Base-by-base conservation (phyloP, 176 grass and related monocot genomes). In the Avena eriantha region DNA sequence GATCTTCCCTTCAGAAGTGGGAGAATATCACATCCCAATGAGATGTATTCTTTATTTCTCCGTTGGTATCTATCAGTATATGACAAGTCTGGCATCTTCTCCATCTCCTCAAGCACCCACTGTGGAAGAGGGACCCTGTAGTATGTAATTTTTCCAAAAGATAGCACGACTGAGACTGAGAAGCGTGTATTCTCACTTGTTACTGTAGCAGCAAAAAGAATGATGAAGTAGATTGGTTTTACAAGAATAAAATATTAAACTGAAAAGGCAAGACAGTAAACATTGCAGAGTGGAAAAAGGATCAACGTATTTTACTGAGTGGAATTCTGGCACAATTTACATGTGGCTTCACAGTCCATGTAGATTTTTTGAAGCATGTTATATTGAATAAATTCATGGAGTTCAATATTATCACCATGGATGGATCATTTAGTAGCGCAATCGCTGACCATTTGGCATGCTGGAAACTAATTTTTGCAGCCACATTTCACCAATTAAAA, bases 21-120 rank as follows among this genome's bases (percentile, higher is more conserved):
- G 82, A 95, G 64, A 69, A 80, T 54, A 69, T 95, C 93, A 69
- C 93, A 95, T 31, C 93, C 93, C 58, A 95, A 69, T 84, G 93
- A 95, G 77, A 95, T 92, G 71, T 90, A 95, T 81, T 95, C 93
- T 88, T 95, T 92, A 74, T 90, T 95, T 86, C 90, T 88, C 76
- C 82, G 79, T 51, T 83, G 77, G 75, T 87, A 87, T 72, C 80
- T 92, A 85, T 95, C 89, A 29, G 88, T 90, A 88, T 89, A 95
- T 84, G 88, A 90, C 84, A 95, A 80, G 70, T 95, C 84, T 55
- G 93, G 93, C 45, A 92, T 55, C 77, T 74, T 92, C 18, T 91
- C 88, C 93, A 95, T 95, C 79, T 95, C 88, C 75, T 91, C 86
- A 78, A 95, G 86, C 24, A 95, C 93, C 93, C 93, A 95, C 70